Evolutionary conservation across 2,329 filamentous ascomycete genomes (phyloP).

Genomic region (Colletotrichum sp.): DNA sequence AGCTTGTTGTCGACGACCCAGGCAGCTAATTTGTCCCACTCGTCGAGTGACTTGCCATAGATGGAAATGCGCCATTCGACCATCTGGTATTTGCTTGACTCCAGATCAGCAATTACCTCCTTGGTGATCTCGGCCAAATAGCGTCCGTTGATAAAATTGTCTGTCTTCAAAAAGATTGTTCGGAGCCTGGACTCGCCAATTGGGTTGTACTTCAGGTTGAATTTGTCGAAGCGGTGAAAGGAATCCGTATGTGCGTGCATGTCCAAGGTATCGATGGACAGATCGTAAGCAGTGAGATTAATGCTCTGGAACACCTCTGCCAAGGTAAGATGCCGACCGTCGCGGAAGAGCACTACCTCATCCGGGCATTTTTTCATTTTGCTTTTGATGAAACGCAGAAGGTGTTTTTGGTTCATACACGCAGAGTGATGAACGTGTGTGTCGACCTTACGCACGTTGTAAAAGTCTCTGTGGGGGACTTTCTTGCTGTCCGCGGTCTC

Average conservation of each 20-base stretch:
- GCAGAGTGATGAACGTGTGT: conserved; percentile 99
- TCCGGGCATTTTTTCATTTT: conserved; percentile 99
- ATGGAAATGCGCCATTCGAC: conserved; percentile 99
- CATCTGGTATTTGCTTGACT: conserved; percentile 99
- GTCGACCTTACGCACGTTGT: conserved; percentile 98
- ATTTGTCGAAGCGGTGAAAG: conserved; percentile 98
- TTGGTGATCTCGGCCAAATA: conserved; percentile 98
- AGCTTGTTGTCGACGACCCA: conserved; percentile 99
- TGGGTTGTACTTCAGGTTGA: conserved; percentile 98
- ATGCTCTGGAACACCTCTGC: conserved; percentile 97
- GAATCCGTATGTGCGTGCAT: conserved; percentile 99
- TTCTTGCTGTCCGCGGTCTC: conserved; percentile 98
- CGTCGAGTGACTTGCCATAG: conserved; percentile 88
- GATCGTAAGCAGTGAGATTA: conserved; percentile 94
- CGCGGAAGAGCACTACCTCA: conserved; percentile 89
- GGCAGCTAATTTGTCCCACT: conserved; percentile 96
- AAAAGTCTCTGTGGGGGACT: conserved; percentile 97
- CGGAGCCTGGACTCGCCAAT: conserved; percentile 93
- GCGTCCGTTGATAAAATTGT: conserved; percentile 95
- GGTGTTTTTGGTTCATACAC: conserved; percentile 99
- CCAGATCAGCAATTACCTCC: conserved; percentile 94
- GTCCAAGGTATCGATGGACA: conserved; percentile 97
- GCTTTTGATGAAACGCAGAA: conserved; percentile 98
- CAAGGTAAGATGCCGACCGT: conserved; percentile 89
- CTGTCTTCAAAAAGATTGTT: conserved; percentile 98